These are phyloP conservation scores for Podospora australis DNA, from an alignment of 495 filamentous ascomycete species.

Conservation along the genomic window DNA sequence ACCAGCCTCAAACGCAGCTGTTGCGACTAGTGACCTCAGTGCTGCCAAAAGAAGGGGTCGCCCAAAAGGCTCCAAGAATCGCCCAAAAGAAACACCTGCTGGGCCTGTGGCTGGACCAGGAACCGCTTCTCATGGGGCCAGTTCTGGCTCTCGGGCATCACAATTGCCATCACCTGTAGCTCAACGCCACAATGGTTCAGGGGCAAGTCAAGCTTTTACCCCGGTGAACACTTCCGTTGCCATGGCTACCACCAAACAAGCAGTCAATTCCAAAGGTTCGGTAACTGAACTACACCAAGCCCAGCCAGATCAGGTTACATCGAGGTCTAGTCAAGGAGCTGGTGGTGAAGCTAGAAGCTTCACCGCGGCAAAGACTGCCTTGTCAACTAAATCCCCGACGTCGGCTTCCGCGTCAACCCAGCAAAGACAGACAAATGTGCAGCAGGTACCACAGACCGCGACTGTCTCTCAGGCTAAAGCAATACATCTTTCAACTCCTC, in stretches of 20 bases:
- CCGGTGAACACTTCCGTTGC: neutral
- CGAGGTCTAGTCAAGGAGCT: neutral
- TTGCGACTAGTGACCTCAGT: conserved; percentile 7
- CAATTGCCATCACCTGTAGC: neutral
- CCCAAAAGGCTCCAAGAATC: conserved; percentile 45
- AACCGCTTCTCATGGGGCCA: conserved; percentile 4
- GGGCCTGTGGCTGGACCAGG: too few relatives aligned
- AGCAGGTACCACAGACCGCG: neutral
- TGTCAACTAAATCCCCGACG: neutral
- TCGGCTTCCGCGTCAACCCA: neutral
- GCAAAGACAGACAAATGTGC: neutral
- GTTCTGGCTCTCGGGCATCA: too few relatives aligned
- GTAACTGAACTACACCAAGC: neutral
- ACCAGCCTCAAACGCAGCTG: neutral
- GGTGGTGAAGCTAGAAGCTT: neutral
- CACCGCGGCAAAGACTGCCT: neutral
- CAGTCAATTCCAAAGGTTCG: neutral
- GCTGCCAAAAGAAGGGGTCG: conserved; percentile 28
- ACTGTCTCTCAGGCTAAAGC: conserved; percentile 1
- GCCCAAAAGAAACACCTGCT: conserved; percentile 42
- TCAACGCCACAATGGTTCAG: neutral
- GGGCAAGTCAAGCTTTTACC: neutral
- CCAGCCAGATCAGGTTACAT: neutral
- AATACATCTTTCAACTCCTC: conserved; percentile 8
- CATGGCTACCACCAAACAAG: neutral